Evolutionary conservation across 2,329 filamentous ascomycete species (phyloP).

Genomic region (Colletotrichum theobromicola): DNA sequence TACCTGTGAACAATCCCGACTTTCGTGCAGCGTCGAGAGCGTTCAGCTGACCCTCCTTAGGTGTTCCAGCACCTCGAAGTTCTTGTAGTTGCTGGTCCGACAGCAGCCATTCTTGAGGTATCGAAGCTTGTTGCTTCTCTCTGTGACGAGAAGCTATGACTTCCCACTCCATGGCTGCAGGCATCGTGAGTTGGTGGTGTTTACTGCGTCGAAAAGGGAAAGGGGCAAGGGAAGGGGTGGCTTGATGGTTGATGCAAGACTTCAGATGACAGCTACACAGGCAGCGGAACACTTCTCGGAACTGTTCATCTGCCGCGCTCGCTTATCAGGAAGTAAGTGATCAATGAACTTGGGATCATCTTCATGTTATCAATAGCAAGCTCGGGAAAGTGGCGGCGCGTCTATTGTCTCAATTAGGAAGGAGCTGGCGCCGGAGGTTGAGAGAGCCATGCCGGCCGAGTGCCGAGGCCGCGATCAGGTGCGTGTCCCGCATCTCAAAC

Average conservation of each 20-base stretch:
- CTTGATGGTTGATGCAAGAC: neutral
- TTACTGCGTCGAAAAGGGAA: neutral
- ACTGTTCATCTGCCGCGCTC: neutral
- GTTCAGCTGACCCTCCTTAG: slow-evolving; percentile 14
- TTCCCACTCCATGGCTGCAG: slow-evolving; percentile 9
- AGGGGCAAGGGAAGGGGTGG: neutral
- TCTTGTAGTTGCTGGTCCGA: neutral
- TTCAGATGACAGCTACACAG: neutral
- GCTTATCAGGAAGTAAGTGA: neutral
- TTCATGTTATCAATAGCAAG: neutral
- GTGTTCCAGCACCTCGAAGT: slow-evolving; percentile 6
- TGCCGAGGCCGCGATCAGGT: neutral
- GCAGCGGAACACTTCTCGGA: neutral
- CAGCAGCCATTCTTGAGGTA: slow-evolving; percentile 19
- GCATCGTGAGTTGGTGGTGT: neutral
- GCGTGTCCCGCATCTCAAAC: neutral
- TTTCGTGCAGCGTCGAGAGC: slow-evolving; percentile 4
- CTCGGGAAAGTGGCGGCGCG: neutral
- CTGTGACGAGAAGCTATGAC: slow-evolving; percentile 16
- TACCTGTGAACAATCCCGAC: slow-evolving; percentile 18
- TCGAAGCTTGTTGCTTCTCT: slow-evolving; percentile 3
- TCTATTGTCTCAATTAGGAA: neutral
- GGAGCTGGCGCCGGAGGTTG: neutral
- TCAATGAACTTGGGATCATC: neutral
- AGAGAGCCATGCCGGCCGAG: neutral